phyloP scores from a whole-genome alignment of 257 asterid genomes.

The Prunella vulgaris region DNA sequence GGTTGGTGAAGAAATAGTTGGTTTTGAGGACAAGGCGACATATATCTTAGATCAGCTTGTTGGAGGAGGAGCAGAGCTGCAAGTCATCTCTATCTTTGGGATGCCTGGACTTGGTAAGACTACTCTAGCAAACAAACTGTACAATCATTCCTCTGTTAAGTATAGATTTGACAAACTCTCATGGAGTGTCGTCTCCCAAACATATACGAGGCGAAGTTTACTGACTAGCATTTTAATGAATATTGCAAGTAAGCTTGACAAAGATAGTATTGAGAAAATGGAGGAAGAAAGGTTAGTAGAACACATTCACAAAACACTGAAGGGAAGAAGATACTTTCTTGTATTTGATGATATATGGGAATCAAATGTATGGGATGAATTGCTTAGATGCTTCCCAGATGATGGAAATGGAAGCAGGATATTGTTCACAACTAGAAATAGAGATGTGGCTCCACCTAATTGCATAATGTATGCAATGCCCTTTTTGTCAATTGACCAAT shows the following conservation, averaged over 20 bases:
- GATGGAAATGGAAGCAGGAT: neutral
- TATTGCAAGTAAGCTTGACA: no score
- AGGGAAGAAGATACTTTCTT: no score
- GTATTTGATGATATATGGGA: no score
- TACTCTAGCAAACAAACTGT: neutral
- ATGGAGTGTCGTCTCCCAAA: neutral
- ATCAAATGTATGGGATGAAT: neutral
- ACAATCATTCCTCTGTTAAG: neutral
- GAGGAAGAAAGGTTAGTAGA: neutral
- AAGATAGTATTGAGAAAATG: neutral
- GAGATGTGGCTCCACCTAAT: neutral
- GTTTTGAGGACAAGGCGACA: slow-evolving; percentile 9
- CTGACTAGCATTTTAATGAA: neutral
- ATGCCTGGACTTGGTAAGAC: neutral
- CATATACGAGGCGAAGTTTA: neutral
- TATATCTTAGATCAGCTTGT: neutral
- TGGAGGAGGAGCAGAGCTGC: neutral
- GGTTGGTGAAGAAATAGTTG: slow-evolving; percentile 1
- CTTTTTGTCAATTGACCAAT: no score
- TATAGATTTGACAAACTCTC: neutral
- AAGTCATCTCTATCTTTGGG: slow-evolving; percentile 25
- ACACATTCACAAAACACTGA: neutral
- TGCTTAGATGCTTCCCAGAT: neutral
- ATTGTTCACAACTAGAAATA: neutral
- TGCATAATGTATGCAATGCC: neutral